These are phyloP conservation scores for Citrus reticulata DNA, from an alignment of 345 rosid genomes.

Conservation along the genomic window DNA sequence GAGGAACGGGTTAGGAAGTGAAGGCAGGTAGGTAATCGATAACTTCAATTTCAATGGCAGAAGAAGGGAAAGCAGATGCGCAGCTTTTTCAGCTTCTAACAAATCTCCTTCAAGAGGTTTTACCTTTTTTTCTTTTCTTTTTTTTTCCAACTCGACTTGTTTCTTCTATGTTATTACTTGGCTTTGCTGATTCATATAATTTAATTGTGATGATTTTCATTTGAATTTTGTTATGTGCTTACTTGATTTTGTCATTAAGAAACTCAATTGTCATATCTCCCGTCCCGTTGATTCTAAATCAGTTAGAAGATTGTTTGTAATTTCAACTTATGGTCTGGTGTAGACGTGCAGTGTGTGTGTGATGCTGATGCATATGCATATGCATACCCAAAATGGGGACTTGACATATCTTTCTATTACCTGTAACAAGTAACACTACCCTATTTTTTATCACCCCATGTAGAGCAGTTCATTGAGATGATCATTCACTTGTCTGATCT, in stretches of 20 bases:
- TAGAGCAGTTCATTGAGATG: neutral
- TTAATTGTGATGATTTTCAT: neutral
- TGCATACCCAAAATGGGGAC: neutral
- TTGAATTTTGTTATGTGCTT: slow-evolving; percentile 13
- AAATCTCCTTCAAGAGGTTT: slow-evolving; percentile 64
- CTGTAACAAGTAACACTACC: neutral
- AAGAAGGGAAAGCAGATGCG: slow-evolving; percentile 43
- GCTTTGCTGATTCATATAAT: neutral
- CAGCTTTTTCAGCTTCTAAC: slow-evolving; percentile 75
- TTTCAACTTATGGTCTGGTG: too few species aligned
- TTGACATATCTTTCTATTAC: neutral
- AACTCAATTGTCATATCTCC: neutral
- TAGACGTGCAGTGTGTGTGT: neutral
- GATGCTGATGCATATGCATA: neutral
- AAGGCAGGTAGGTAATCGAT: too few species aligned
- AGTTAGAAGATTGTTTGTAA: too few species aligned
- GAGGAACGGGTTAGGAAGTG: too few species aligned
- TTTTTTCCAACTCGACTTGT: neutral
- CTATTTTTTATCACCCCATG: neutral
- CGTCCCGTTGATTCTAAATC: too few species aligned
- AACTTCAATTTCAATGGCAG: neutral
- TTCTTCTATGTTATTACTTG: neutral
- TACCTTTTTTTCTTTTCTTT: neutral
- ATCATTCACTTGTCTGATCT: neutral
- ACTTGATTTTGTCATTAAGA: neutral